Evolutionary conservation across 805 yeast species (phyloP).

Genomic region (Vanderwaltozyma verrucispora): DNA sequence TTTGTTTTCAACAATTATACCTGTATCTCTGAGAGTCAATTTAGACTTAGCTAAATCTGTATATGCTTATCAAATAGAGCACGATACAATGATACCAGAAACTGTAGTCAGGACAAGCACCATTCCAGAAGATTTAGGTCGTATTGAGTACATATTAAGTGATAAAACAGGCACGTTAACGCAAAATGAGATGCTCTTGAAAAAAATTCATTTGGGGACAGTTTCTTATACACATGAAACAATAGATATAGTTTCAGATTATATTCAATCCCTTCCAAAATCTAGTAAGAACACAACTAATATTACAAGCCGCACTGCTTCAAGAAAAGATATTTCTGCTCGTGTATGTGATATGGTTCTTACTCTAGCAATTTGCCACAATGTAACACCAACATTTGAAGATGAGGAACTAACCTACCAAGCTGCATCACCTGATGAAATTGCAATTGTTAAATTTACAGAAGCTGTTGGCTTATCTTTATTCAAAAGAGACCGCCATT

Average conservation of each 20-base stretch:
- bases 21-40: conserved; percentile 90
- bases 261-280: conserved; percentile 34
- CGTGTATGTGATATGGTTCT: conserved; percentile 72
- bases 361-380: conserved; percentile 90
- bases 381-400: conserved; percentile 87
- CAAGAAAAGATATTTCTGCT: conserved; percentile 60
- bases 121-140: conserved; percentile 94
- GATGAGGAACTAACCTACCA: conserved; percentile 74
- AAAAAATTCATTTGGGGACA: conserved; percentile 83
- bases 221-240: conserved; percentile 90
- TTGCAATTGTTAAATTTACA: conserved; percentile 91
- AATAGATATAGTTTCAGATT: conserved; percentile 75
- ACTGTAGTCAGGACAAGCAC: conserved; percentile 96
- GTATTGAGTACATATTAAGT: conserved; percentile 83
- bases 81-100: conserved; percentile 67
- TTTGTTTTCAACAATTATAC: conserved; percentile 88
- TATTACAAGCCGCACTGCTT: conserved; percentile 14
- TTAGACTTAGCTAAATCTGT: conserved; percentile 92
- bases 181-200: conserved; percentile 95
- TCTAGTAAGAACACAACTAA: conserved; percentile 8
- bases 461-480: conserved; percentile 76
- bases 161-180: conserved; percentile 98
- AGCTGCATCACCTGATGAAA: conserved; percentile 98
- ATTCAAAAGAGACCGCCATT: conserved; percentile 69
- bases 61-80: conserved; percentile 90